Evolutionary conservation across 495 filamentous ascomycete genomes (phyloP), one percentile per base, ranked within the genome.

Genomic region (Penicillium salamii): DNA sequence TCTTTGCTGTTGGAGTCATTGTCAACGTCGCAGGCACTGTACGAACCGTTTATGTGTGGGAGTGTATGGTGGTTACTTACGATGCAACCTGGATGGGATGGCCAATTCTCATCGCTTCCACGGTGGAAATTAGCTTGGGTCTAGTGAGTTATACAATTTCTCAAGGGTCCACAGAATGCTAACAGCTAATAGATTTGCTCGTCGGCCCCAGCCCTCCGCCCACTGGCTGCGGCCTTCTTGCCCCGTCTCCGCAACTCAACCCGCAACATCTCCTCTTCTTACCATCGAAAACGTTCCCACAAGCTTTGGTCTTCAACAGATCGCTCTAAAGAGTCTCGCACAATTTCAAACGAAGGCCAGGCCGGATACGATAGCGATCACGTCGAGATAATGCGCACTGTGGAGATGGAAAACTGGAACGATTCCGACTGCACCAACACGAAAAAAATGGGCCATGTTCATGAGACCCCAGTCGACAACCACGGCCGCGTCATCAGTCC

Each of bases 91-190:
- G 82, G 82, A 49, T 68, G 39, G 66, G 66, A 4, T 84, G 77
- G 75, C 67, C 71, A 1, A 61, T 78, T 1, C 76, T 80, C 62
- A 68, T 84, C 12, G 64, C 72, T 4, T 76, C 76, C 11, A 61
- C 70, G 7, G 54, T 86, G 2, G 83, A 86, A 53, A 74, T 86
- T 13, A 78, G 79, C 50, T 51, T 86, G 21, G 82, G 78, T 18
- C 67, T 85, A 61, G 81, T 86, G 77, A 0, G 18, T n/a, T 7
- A 28, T 7, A 7, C 7, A 23, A 32, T 15, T 18, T 53, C 20
- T 47, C 20, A 45, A 5, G 26, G 18, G 29, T 7, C 6, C 29
- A 2, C 9, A 11, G 14, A 17, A 18, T 20, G 42, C 26, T 40
- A 12, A 39, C 7, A 36, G 2, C 32, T 18, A 28, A 9, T 37